phyloP scores from a whole-genome alignment of 169 alveolate genomes.

The Plasmodium vivax region DNA sequence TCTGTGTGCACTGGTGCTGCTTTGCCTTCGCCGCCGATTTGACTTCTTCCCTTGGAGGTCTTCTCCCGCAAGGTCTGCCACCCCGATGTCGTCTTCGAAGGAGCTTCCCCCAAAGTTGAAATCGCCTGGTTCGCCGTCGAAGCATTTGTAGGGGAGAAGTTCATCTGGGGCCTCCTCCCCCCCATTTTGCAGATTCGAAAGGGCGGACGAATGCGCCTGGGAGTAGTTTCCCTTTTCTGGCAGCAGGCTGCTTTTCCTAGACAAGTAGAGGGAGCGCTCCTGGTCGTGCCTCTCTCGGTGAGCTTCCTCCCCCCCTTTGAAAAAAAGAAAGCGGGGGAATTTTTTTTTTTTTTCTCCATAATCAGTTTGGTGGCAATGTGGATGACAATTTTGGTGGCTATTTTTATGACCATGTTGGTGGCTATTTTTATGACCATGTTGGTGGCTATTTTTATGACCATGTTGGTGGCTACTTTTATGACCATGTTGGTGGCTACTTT shows the following conservation, averaged over 20 bases:
- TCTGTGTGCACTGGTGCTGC: neutral
- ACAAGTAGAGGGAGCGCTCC: neutral
- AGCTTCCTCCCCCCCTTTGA: neutral
- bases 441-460: too few species aligned
- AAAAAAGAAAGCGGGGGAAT: neutral
- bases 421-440: too few species aligned
- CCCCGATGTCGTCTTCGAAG: neutral
- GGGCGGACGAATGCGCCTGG: neutral
- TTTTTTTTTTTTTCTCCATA: neutral
- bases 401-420: too few species aligned
- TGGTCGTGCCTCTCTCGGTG: neutral
- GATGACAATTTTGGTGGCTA: too few species aligned
- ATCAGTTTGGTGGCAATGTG: too few species aligned
- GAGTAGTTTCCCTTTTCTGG: neutral
- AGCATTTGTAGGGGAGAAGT: neutral
- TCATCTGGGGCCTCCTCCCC: neutral
- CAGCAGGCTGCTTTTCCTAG: neutral
- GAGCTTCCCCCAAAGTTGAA: conserved; percentile 5
- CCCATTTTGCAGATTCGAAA: neutral
- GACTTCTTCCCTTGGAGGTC: neutral
- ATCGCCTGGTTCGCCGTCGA: neutral
- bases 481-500: too few species aligned
- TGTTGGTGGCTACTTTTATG: too few species aligned
- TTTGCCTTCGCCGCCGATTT: neutral
- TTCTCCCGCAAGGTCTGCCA: neutral